phyloP scores from a whole-genome alignment of 495 filamentous ascomycete genomes.

The Hypoxylon rickii region DNA sequence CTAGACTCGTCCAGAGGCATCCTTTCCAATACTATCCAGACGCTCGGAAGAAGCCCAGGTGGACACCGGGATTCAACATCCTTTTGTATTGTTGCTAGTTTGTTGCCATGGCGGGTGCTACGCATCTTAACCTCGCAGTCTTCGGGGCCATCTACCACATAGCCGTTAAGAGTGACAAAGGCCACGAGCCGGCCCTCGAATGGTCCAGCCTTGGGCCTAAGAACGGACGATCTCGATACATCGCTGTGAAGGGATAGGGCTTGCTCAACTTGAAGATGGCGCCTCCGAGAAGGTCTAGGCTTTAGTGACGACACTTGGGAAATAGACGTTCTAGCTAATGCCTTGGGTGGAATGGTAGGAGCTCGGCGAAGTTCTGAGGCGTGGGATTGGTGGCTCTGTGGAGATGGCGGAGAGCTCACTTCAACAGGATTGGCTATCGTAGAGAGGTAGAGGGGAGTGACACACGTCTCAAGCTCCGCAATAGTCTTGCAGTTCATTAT shows the following conservation, averaged over 20 bases:
- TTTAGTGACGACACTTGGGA: conserved; percentile 20
- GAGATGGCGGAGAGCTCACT: conserved; percentile 2
- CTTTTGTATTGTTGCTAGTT: conserved; percentile 42
- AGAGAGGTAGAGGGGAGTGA: conserved; percentile 21
- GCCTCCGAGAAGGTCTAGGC: conserved; percentile 27
- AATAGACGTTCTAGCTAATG: conserved; percentile 14
- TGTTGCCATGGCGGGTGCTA: conserved; percentile 40
- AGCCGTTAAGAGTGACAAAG: conserved; percentile 44
- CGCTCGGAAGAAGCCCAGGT: conserved; percentile 39
- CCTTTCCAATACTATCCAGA: conserved; percentile 50
- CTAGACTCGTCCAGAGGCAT: conserved; percentile 49
- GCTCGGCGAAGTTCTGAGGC: neutral
- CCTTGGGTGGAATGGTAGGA: conserved; percentile 30
- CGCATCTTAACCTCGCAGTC: conserved; percentile 45
- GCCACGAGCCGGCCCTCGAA: conserved; percentile 52
- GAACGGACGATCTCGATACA: conserved; percentile 44
- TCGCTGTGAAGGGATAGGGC: conserved; percentile 19
- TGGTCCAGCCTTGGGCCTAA: conserved; percentile 51
- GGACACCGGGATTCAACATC: conserved; percentile 34
- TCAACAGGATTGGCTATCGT: conserved; percentile 19
- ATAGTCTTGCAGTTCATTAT: conserved; percentile 48
- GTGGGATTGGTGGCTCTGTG: neutral
- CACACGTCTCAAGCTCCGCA: conserved; percentile 40
- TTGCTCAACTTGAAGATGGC: conserved; percentile 28
- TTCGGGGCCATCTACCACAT: conserved; percentile 25